Evolutionary conservation across 139 green algal genomes (phyloP).

Genomic region (Protoeuglena noctilucae): DNA sequence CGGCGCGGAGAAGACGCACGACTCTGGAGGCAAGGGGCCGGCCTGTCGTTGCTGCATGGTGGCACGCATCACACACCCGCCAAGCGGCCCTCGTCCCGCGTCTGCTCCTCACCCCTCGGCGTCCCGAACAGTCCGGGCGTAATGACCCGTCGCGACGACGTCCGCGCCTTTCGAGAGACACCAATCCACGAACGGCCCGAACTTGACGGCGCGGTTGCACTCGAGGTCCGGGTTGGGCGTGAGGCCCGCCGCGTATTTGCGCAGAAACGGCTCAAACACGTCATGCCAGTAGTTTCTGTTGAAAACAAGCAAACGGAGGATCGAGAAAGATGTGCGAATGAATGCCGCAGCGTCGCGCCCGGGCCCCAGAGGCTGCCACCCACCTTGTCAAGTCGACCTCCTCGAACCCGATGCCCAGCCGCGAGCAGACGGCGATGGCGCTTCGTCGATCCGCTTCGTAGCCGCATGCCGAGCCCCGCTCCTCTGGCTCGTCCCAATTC

Average conservation of each 20-base stretch:
- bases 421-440: conserved; percentile 21
- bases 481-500: conserved; percentile 68
- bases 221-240: conserved; percentile 72
- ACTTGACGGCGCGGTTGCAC: conserved; percentile 77
- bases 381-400: conserved; percentile 67
- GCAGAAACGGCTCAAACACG: conserved; percentile 56
- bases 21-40: too few species aligned
- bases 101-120: not conserved
- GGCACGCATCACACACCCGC: too few species aligned
- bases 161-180: conserved; percentile 28
- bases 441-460: not conserved
- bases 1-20: conserved; percentile 30
- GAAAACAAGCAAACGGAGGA: too few species aligned
- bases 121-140: conserved; percentile 28
- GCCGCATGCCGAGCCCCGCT: conserved; percentile 17
- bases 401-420: conserved; percentile 38
- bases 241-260: conserved; percentile 23
- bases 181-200: conserved; percentile 38
- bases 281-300: conserved; percentile 57
- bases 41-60: too few species aligned
- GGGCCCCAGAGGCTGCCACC: too few species aligned
- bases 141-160: conserved; percentile 56
- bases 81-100: too few species aligned
- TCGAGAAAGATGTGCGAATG: too few species aligned
- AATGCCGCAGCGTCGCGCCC: too few species aligned